Evolutionary conservation across 352 stramenopile genomes (phyloP), one percentile per base, ranked within the genome.

Genomic region (Pythium scleroteichum): DNA sequence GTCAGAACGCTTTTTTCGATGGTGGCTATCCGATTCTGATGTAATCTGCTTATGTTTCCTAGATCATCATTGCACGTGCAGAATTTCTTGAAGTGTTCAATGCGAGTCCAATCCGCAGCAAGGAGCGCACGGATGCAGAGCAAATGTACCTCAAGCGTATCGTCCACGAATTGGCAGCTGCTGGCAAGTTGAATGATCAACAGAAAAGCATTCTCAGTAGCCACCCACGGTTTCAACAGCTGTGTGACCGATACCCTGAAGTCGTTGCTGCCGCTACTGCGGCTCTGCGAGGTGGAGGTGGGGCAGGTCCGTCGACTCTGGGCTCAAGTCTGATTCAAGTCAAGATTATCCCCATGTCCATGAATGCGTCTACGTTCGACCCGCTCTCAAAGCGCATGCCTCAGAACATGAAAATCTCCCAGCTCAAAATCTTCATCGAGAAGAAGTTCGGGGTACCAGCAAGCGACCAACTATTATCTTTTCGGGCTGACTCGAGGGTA

Each of bases 121-220:
- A 85, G 51, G 87, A 96, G 50, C 79, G 85, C 13, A 64, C 58
- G 4, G 87, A 96, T 40, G 82, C 78, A 0, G 87, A 96, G 53
- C 82, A 90, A 50, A 69, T 94, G 24, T 96, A 96, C 49, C 41
- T 96, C 17, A 90, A 92, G 57, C 83, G 85, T 22, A 81, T 96
- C 33, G 40, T 91, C 39, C 76, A 90, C 40, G 84, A 95, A 40
- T 27, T 92, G 14, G 77, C 76, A 7, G 75, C 74, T 4, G 59
- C 81, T 0, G 66, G 61, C 8, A 62, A 77, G 8, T 42, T 53
- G 12, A 44, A 51, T 3, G 68, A 64, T 3, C 73, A 86, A 3
- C 58, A 57, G 7, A 44, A 48, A 9, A 64, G 50, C 23, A 75
- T 88, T 14, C 50, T 84, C 13, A 56, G 65, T 47, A 72, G 60